Evolutionary conservation across 2,329 filamentous ascomycete genomes (phyloP).

Genomic region (Fusarium albidum): DNA sequence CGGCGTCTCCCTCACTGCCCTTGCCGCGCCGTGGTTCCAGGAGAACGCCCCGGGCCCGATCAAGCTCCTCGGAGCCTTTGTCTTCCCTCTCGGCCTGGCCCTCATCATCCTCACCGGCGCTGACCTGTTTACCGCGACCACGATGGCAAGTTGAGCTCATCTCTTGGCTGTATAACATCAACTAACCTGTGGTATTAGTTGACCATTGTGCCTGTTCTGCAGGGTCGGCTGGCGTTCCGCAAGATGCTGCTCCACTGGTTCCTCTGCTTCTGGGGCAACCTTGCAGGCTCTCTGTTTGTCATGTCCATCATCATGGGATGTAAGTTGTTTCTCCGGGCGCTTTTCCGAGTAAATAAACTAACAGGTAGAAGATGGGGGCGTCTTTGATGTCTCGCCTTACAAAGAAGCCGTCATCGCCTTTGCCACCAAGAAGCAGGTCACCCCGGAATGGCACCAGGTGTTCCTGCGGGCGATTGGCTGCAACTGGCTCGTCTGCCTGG

Average conservation of each 20-base stretch:
- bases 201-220: conserved; percentile 34
- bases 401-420: conserved; percentile 53
- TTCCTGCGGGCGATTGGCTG: conserved; percentile 63
- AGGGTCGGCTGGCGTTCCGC: conserved; percentile 25
- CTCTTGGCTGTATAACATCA: too few relatives aligned
- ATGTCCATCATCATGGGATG: conserved; percentile 56
- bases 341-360: not conserved
- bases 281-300: conserved; percentile 57
- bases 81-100: conserved; percentile 35
- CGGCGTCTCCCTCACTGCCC: conserved; percentile 30
- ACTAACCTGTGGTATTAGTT: conserved; percentile 20
- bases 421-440: conserved; percentile 57
- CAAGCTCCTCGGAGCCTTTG: conserved; percentile 32
- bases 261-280: conserved; percentile 57
- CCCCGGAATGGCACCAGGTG: conserved; percentile 58
- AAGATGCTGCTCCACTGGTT: conserved; percentile 49
- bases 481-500: conserved; percentile 67
- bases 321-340: not conserved
- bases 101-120: conserved; percentile 33
- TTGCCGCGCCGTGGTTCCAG: conserved; percentile 35
- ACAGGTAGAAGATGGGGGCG: conserved; percentile 47
- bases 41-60: conserved; percentile 35
- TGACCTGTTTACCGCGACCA: conserved; percentile 34
- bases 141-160: conserved; percentile 19
- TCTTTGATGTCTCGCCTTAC: conserved; percentile 54